phyloP scores from a whole-genome alignment of 2,329 filamentous ascomycete species.

The Trichoderma sp. region DNA sequence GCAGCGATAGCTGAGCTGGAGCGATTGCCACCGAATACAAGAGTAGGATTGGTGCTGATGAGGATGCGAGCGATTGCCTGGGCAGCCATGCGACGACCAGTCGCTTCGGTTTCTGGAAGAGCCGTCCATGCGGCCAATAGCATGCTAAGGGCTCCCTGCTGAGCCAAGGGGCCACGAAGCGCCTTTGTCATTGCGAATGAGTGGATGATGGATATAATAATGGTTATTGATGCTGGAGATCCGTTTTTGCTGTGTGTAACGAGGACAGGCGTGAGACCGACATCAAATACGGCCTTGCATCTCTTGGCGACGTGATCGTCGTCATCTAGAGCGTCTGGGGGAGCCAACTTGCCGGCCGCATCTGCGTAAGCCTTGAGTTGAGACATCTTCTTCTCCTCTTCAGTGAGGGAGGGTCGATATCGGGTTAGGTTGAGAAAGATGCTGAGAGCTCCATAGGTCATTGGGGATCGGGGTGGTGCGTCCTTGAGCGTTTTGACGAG shows the following conservation, averaged over 20 bases:
- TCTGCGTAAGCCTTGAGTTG: slow-evolving; percentile 95
- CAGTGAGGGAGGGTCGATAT: slow-evolving; percentile 75
- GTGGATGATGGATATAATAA: slow-evolving; percentile 75
- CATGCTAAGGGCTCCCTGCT: slow-evolving; percentile 90
- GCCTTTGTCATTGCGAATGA: slow-evolving; percentile 73
- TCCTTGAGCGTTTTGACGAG: slow-evolving; percentile 65
- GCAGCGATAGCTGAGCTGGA: slow-evolving; percentile 74
- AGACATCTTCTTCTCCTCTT: slow-evolving; percentile 89
- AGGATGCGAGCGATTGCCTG: slow-evolving; percentile 83
- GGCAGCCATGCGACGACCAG: slow-evolving; percentile 61
- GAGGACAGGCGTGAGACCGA: slow-evolving; percentile 74
- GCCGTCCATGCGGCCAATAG: slow-evolving; percentile 70
- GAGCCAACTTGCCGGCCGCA: slow-evolving; percentile 66
- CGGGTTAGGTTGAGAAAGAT: slow-evolving; percentile 82
- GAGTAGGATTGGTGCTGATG: slow-evolving; percentile 80
- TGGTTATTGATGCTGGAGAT: slow-evolving; percentile 68
- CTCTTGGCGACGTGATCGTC: slow-evolving; percentile 73
- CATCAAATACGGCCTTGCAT: slow-evolving; percentile 77
- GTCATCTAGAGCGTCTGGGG: slow-evolving; percentile 69
- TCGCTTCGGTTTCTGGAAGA: slow-evolving; percentile 55
- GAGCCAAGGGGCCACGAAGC: slow-evolving; percentile 77
- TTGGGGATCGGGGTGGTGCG: slow-evolving; percentile 63
- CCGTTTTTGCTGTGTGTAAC: slow-evolving; percentile 73
- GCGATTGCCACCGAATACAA: slow-evolving; percentile 79
- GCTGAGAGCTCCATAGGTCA: slow-evolving; percentile 83